Conservation (phyloP, 768 basidiomycete species). For the Lentinula guzmanii region DNA sequence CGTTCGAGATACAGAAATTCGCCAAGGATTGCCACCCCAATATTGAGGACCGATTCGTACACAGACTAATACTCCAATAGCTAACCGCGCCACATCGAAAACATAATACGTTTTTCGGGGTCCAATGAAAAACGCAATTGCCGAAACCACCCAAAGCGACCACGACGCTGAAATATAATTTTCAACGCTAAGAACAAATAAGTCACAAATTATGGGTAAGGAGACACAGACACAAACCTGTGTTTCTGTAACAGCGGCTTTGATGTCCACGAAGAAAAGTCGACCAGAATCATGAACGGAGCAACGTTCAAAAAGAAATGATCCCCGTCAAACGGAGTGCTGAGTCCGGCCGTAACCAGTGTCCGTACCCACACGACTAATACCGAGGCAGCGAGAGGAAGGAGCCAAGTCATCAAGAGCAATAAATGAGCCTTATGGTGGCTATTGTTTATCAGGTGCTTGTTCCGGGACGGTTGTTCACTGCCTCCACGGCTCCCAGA, state of each 20-base stretch:
- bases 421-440: slow-evolving; percentile 58
- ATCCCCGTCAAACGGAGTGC: slow-evolving; percentile 77
- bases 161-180: slow-evolving; percentile 40
- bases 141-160: slow-evolving; percentile 44
- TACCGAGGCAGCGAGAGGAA: slow-evolving; percentile 73
- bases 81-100: slow-evolving; percentile 53
- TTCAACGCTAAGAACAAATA: slow-evolving; percentile 28
- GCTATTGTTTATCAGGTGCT: slow-evolving; percentile 20
- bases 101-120: slow-evolving; percentile 61
- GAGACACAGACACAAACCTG: slow-evolving; percentile 24
- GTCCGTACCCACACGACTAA: slow-evolving; percentile 90
- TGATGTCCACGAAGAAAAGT: slow-evolving; percentile 49
- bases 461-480: not conserved
- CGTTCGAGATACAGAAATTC: not conserved
- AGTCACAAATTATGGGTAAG: slow-evolving; percentile 5
- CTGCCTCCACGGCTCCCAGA: not conserved
- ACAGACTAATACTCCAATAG: slow-evolving; percentile 38
- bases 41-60: slow-evolving; percentile 44
- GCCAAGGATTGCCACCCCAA: slow-evolving; percentile 37
- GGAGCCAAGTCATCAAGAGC: slow-evolving; percentile 72
- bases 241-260: slow-evolving; percentile 35
- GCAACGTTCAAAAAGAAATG: slow-evolving; percentile 63
- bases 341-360: slow-evolving; percentile 70
- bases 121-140: slow-evolving; percentile 58
- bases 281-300: slow-evolving; percentile 60